These are phyloP conservation scores for Cyphellophora attinorum DNA, from an alignment of 2,329 filamentous ascomycete genomes.

Conservation along the genomic window DNA sequence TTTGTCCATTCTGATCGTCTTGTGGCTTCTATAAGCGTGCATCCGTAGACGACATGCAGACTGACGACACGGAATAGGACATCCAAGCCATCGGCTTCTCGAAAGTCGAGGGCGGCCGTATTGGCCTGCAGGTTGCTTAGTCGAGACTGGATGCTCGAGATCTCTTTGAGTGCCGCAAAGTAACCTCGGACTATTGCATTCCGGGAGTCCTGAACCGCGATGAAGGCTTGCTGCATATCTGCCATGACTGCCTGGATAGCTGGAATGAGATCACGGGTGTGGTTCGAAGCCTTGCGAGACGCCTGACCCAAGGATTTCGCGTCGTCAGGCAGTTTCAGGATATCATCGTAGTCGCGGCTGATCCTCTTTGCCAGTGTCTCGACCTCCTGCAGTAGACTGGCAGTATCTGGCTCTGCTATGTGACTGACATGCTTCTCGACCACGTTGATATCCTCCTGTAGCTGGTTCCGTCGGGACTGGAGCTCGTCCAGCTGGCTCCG, in stretches of 20 bases:
- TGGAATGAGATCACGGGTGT: constrained; percentile 55
- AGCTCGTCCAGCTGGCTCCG: constrained; percentile 9
- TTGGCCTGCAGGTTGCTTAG: constrained; percentile 64
- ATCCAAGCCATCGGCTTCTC: constrained; percentile 73
- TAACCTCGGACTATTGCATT: constrained; percentile 42
- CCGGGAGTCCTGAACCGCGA: constrained; percentile 58
- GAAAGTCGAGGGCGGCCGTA: constrained; percentile 61
- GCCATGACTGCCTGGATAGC: constrained; percentile 46
- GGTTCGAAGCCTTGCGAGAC: constrained; percentile 54
- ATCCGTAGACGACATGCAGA: constrained; percentile 81
- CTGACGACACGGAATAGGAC: constrained; percentile 70
- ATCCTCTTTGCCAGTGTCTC: constrained; percentile 80
- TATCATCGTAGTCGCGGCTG: constrained; percentile 71
- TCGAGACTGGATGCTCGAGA: constrained; percentile 68
- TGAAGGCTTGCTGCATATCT: constrained; percentile 48
- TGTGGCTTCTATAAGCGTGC: constrained; percentile 76
- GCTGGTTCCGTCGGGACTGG: constrained; percentile 7
- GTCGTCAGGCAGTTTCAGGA: constrained; percentile 58
- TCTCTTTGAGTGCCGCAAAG: constrained; percentile 69
- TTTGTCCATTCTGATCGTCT: constrained; percentile 83
- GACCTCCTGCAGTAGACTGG: constrained; percentile 49
- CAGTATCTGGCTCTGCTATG: constrained; percentile 14
- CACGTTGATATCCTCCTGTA: constrained; percentile 12
- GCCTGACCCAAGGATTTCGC: constrained; percentile 54
- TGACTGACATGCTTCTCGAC: constrained; percentile 6